These are phyloP conservation scores for Trichoderma sp. DNA, from an alignment of 2,329 filamentous ascomycete genomes.

Conservation along the genomic window DNA sequence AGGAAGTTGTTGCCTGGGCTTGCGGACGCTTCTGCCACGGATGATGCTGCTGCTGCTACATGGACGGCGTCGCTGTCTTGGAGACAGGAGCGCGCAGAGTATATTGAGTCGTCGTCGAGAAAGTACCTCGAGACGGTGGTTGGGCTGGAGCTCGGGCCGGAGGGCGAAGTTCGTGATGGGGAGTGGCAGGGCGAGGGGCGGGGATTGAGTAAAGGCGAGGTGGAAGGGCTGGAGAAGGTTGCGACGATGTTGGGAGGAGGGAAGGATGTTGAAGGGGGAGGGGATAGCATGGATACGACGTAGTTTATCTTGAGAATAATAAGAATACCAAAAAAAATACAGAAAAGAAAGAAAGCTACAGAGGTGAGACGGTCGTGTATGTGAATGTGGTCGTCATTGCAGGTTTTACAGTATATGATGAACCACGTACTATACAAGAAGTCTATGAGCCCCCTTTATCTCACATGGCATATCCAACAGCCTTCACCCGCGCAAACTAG, in stretches of 20 bases:
- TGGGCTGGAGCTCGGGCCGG: conserved; percentile 61
- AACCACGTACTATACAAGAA: background rate
- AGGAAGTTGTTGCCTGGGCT: conserved; percentile 65
- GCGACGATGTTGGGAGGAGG: conserved; percentile 42
- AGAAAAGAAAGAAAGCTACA: background rate
- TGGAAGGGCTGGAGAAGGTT: conserved; percentile 54
- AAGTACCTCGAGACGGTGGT: conserved; percentile 70
- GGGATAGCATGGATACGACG: conserved; percentile 30
- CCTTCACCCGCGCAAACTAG: conserved; percentile 13
- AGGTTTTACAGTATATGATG: background rate
- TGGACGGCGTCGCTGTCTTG: conserved; percentile 47
- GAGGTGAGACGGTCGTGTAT: background rate
- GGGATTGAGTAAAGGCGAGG: conserved; percentile 49
- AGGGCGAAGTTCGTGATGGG: conserved; percentile 62
- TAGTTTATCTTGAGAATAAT: background rate
- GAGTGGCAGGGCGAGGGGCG: conserved; percentile 59
- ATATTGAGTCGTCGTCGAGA: conserved; percentile 76
- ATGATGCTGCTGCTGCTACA: conserved; percentile 25
- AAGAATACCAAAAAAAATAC: background rate
- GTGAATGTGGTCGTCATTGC: background rate
- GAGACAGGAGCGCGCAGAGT: conserved; percentile 69
- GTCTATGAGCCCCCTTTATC: background rate
- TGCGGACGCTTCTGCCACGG: conserved; percentile 33
- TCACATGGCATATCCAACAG: background rate
- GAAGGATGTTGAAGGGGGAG: conserved; percentile 18